Evolutionary conservation across 1,284 basidiomycete species (phyloP).

Genomic region (Leccinum subatratum): DNA sequence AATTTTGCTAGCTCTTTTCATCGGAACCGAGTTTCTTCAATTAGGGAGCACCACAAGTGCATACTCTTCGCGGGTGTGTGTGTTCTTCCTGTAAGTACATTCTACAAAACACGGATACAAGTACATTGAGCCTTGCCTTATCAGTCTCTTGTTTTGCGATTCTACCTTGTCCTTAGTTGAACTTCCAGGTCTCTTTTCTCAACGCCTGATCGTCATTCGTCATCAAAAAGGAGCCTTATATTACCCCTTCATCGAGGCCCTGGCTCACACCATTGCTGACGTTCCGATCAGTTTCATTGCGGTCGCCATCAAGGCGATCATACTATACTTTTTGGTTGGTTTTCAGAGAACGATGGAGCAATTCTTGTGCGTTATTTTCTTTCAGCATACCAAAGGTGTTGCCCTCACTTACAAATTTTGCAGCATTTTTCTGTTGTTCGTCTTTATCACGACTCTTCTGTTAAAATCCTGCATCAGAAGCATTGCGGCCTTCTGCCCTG

Average conservation of each 20-base stretch:
- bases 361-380: constrained; percentile 35
- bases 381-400: background rate
- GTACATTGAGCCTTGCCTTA: constrained; percentile 25
- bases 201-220: constrained; percentile 54
- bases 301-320: constrained; percentile 40
- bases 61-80: constrained; percentile 71
- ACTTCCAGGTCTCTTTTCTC: constrained; percentile 44
- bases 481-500: constrained; percentile 48
- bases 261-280: constrained; percentile 58
- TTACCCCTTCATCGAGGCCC: constrained; percentile 47
- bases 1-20: constrained; percentile 57
- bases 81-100: constrained; percentile 61
- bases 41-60: constrained; percentile 55
- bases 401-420: constrained; percentile 8
- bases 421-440: constrained; percentile 50
- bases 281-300: constrained; percentile 49
- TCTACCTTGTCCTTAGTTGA: constrained; percentile 22
- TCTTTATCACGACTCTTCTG: constrained; percentile 44
- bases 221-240: constrained; percentile 50
- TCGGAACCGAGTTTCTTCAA: constrained; percentile 71
- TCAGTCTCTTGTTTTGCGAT: constrained; percentile 25
- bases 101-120: constrained; percentile 32
- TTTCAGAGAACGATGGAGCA: constrained; percentile 39
- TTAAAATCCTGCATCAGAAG: constrained; percentile 62
- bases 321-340: constrained; percentile 56